phyloP scores from a whole-genome alignment of 2,329 filamentous ascomycete species.

The Microdochium bolleyi region DNA sequence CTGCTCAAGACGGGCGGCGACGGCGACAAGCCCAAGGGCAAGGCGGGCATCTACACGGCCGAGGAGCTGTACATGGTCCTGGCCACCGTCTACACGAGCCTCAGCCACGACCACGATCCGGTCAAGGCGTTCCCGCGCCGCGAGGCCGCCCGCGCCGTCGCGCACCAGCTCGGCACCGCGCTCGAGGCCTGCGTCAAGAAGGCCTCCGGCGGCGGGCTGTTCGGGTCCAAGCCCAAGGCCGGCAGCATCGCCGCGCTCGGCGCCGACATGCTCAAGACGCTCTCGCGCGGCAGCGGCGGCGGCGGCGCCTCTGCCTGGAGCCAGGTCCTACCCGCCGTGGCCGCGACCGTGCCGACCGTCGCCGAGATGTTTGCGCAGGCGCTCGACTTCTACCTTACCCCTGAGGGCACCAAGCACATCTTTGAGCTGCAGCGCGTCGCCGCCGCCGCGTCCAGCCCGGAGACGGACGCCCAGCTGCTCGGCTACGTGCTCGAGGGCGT shows the following conservation, averaged over 20 bases:
- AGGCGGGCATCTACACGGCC: slow-evolving; percentile 49
- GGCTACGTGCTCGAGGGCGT: slow-evolving; percentile 67
- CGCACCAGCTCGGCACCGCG: slow-evolving; percentile 49
- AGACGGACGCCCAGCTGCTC: slow-evolving; percentile 55
- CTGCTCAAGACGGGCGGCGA: too few relatives aligned
- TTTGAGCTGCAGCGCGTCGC: slow-evolving; percentile 55
- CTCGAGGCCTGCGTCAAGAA: slow-evolving; percentile 63
- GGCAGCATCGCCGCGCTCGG: slow-evolving; percentile 57
- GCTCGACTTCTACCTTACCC: slow-evolving; percentile 63
- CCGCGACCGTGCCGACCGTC: slow-evolving; percentile 62
- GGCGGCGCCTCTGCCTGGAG: slow-evolving; percentile 62
- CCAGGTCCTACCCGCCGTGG: slow-evolving; percentile 60
- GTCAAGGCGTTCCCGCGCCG: slow-evolving; percentile 58
- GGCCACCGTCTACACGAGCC: slow-evolving; percentile 54
- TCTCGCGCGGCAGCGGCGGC: slow-evolving; percentile 56
- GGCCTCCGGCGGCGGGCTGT: slow-evolving; percentile 45
- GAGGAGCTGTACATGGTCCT: slow-evolving; percentile 55
- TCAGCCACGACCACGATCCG: slow-evolving; percentile 60
- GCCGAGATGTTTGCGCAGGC: slow-evolving; percentile 66
- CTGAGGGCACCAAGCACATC: slow-evolving; percentile 45
- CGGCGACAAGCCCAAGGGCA: slow-evolving; percentile 50
- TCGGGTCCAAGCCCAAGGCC: slow-evolving; percentile 42
- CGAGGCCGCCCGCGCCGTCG: slow-evolving; percentile 47
- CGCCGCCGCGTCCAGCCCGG: slow-evolving; percentile 40
- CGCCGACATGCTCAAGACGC: slow-evolving; percentile 52